Conservation (phyloP, 352 stramenopile species). For the Blastocystis sp. region DNA sequence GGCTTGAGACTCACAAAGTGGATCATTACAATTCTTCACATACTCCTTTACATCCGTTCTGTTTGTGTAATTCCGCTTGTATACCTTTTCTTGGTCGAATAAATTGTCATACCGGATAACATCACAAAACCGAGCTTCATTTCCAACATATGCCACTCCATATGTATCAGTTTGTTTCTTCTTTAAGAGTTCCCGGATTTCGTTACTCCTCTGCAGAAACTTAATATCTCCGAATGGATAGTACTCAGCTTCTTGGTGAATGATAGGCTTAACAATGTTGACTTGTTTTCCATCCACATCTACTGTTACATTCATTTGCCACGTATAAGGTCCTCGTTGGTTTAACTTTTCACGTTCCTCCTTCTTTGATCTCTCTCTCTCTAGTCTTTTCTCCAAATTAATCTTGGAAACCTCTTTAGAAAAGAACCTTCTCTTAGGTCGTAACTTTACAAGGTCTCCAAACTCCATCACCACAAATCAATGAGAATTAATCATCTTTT, state of each 20-base stretch:
- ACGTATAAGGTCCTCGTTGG: neutral
- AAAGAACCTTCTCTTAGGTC: too few relatives aligned
- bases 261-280: neutral
- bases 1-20: neutral
- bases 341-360: neutral
- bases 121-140: neutral
- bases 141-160: neutral
- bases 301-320: neutral
- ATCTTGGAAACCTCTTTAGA: too few relatives aligned
- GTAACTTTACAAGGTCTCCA: too few relatives aligned
- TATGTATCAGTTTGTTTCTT: neutral
- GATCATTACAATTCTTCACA: neutral
- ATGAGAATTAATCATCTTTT: too few relatives aligned
- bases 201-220: neutral
- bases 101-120: neutral
- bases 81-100: neutral
- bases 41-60: neutral
- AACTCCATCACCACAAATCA: too few relatives aligned
- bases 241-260: neutral
- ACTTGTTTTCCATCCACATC: neutral
- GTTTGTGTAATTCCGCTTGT: neutral
- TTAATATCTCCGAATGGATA: neutral
- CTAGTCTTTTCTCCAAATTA: neutral
- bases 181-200: constrained; percentile 4
- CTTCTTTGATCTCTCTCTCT: neutral